phyloP scores from a whole-genome alignment of 805 yeast genomes.

The Candida morakotiae region DNA sequence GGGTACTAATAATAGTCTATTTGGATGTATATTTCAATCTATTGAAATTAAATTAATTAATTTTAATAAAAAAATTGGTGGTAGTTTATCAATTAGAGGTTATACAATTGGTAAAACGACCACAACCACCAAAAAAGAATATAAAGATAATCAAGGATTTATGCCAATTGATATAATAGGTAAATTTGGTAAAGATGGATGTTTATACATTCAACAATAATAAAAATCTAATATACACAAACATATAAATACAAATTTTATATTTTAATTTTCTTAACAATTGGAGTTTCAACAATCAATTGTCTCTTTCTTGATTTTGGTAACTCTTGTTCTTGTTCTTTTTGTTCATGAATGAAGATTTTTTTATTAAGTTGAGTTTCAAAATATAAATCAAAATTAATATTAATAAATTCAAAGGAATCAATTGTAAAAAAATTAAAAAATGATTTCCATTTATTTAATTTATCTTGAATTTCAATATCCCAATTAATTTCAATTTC shows the following conservation, averaged over 20 bases:
- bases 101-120: constrained; percentile 56
- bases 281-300: neutral
- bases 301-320: constrained; percentile 2
- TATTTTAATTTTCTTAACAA: constrained; percentile 6
- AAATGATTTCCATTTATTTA: constrained; percentile 26
- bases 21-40: constrained; percentile 59
- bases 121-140: constrained; percentile 10
- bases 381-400: constrained; percentile 26
- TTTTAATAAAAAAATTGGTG: constrained; percentile 36
- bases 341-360: constrained; percentile 16
- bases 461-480: constrained; percentile 18
- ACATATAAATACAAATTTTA: neutral
- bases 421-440: constrained; percentile 19
- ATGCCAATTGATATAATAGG: constrained; percentile 47
- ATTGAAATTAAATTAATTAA: constrained; percentile 54
- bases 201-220: constrained; percentile 46
- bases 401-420: constrained; percentile 19
- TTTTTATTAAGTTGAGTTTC: constrained; percentile 26
- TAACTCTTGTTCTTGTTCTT: neutral
- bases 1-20: constrained; percentile 37
- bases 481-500: constrained; percentile 17
- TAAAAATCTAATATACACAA: neutral
- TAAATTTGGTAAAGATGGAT: constrained; percentile 68
- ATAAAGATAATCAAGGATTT: constrained; percentile 31
- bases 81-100: constrained; percentile 57